These are phyloP conservation scores for Candida tetrigidarum DNA, from an alignment of 1,139 yeast species.

Conservation along the genomic window DNA sequence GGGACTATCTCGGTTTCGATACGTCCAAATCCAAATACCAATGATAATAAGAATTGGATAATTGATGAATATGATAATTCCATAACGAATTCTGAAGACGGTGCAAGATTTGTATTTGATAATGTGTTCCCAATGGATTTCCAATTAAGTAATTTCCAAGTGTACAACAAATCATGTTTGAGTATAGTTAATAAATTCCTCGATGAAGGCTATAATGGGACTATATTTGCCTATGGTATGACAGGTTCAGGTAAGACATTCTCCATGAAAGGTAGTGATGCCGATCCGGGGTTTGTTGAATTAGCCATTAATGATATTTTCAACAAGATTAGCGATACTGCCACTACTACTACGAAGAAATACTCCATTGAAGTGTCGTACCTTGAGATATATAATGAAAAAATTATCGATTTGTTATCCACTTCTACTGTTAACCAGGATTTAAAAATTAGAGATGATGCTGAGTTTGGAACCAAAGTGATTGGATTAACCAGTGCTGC, in stretches of 20 bases:
- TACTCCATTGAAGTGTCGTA: constrained; percentile 66
- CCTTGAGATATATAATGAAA: constrained; percentile 90
- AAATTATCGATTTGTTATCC: constrained; percentile 64
- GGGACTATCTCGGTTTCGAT: constrained; percentile 57
- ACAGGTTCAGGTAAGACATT: constrained; percentile 96
- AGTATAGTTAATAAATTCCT: constrained; percentile 68
- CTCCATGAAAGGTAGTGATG: constrained; percentile 78
- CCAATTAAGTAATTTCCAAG: constrained; percentile 53
- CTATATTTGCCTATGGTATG: constrained; percentile 93
- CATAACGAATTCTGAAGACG: constrained; percentile 54
- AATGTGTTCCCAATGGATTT: constrained; percentile 60
- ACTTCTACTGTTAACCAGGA: constrained; percentile 36
- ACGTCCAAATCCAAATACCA: constrained; percentile 54
- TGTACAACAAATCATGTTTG: constrained; percentile 64
- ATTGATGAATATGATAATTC: constrained; percentile 40
- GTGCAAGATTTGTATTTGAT: constrained; percentile 68
- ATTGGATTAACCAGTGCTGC: constrained; percentile 71
- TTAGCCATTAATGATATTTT: constrained; percentile 73
- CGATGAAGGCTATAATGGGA: constrained; percentile 79
- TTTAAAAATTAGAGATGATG: constrained; percentile 76
- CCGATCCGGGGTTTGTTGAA: constrained; percentile 80
- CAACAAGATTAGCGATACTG: constrained; percentile 39
- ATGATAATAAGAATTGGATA: constrained; percentile 43
- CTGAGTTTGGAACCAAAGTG: constrained; percentile 71
- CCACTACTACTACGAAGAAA: constrained; percentile 27